Evolutionary conservation across 768 basidiomycete species (phyloP).

Genomic region (Glaciozyma antarctica): DNA sequence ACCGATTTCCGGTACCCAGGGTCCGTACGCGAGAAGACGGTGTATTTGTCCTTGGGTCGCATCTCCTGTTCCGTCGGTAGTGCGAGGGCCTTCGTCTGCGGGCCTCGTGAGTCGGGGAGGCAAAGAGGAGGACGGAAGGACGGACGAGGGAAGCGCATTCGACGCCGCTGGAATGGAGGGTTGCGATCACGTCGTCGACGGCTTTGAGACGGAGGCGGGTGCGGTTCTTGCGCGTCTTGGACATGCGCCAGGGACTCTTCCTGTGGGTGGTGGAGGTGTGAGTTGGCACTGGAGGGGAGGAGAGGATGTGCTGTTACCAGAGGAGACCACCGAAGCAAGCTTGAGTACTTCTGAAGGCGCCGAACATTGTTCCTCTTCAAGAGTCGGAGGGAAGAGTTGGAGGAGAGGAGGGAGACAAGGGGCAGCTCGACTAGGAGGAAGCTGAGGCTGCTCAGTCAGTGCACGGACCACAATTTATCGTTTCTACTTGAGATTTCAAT

Average conservation of each 20-base stretch:
- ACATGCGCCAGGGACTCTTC: slow-evolving; percentile 92
- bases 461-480: neutral
- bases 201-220: slow-evolving; percentile 77
- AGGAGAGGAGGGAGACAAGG: neutral
- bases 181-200: slow-evolving; percentile 86
- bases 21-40: slow-evolving; percentile 54
- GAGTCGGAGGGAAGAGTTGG: too few species aligned
- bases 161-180: slow-evolving; percentile 72
- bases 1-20: slow-evolving; percentile 82
- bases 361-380: slow-evolving; percentile 3
- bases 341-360: slow-evolving; percentile 8
- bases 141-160: slow-evolving; percentile 66
- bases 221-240: slow-evolving; percentile 82
- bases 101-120: neutral
- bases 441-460: too few species aligned
- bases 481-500: neutral
- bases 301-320: slow-evolving; percentile 12
- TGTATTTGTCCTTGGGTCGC: slow-evolving; percentile 89
- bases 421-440: too few species aligned
- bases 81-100: slow-evolving; percentile 61
- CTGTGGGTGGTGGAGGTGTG: slow-evolving; percentile 42
- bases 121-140: slow-evolving; percentile 18
- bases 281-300: neutral
- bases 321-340: slow-evolving; percentile 16
- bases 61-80: slow-evolving; percentile 92